Evolutionary conservation across 441 rosid genomes (phyloP).

Genomic region (Viola pubescens): DNA sequence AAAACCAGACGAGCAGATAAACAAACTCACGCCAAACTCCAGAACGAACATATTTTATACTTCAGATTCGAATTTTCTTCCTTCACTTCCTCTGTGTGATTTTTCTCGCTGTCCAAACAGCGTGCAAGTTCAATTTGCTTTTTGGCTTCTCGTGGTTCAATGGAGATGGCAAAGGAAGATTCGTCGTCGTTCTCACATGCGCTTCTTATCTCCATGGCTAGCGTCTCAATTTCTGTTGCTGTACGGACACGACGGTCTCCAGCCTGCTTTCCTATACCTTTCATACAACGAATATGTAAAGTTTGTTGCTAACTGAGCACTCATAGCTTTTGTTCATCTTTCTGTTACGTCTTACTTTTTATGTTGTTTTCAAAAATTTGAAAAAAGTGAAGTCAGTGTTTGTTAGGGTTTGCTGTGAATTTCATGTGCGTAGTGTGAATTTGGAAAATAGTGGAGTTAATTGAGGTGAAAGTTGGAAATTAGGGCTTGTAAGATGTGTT

Average conservation of each 20-base stretch:
- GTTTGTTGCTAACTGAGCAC: constrained; percentile 24
- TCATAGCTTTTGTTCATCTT: constrained; percentile 5
- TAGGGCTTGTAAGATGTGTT: not conserved
- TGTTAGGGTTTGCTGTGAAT: constrained; percentile 11
- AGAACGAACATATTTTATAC: not conserved
- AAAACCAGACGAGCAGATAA: not conserved
- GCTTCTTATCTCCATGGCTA: constrained; percentile 35
- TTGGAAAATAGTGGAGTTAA: constrained; percentile 6
- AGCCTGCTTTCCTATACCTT: constrained; percentile 34
- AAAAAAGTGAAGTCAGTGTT: constrained; percentile 19
- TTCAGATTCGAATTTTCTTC: constrained; percentile 1
- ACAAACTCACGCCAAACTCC: not conserved
- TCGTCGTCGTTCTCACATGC: constrained; percentile 28
- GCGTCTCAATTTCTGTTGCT: constrained; percentile 38
- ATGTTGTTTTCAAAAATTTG: not conserved
- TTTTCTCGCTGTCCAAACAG: constrained; percentile 17
- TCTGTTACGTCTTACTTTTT: constrained; percentile 5
- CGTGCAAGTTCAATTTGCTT: not conserved
- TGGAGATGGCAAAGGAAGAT: constrained; percentile 62
- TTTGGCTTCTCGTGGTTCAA: constrained; percentile 13
- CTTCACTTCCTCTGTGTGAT: constrained; percentile 11
- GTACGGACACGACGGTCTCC: constrained; percentile 45
- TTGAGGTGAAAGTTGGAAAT: constrained; percentile 6
- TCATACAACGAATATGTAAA: constrained; percentile 55
- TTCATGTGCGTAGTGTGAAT: constrained; percentile 6